A percentile compares a stretch with the other conserved stretches of the same genome.
phyloP scores from a whole-genome alignment of 2,329 filamentous ascomycete species.

The Diaporthe sp. region DNA sequence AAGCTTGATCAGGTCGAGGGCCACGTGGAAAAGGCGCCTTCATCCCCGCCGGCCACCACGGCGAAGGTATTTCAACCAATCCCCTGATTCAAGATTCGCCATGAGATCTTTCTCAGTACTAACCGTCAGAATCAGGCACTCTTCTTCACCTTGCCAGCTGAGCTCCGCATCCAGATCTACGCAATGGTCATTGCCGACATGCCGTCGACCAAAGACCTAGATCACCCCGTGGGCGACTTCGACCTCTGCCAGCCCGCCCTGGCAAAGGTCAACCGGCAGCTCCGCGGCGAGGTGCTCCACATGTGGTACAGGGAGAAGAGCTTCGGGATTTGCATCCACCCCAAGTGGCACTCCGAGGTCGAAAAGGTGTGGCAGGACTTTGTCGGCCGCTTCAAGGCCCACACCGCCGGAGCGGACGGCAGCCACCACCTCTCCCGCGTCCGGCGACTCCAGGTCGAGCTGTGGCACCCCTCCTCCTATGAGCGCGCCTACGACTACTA shows the following conservation, averaged over 20 bases:
- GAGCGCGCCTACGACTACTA: no score
- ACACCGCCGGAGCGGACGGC: neutral
- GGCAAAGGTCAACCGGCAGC: neutral
- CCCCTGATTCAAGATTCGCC: no score
- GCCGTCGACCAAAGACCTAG: rapidly evolving
- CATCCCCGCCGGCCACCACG: neutral
- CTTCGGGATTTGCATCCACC: neutral
- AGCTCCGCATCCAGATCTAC: neutral
- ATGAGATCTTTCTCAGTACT: neutral
- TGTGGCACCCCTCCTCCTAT: neutral
- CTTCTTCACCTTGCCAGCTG: neutral
- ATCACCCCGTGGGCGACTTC: no score
- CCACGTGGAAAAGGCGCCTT: neutral
- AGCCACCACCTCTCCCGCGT: neutral
- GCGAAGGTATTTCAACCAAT: neutral
- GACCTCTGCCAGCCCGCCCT: neutral
- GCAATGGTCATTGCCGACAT: neutral
- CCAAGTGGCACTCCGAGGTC: neutral
- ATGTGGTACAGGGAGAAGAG: neutral
- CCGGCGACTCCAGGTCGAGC: neutral
- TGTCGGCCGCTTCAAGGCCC: neutral
- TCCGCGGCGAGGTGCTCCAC: neutral
- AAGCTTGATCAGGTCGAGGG: neutral
- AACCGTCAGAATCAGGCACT: neutral
- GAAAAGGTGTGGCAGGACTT: neutral